Percentiles rank a stretch among this genome's conserved stretches.
Evolutionary conservation across 75 land plant species (phyloP).

Genomic region (Azolla pinnata): DNA sequence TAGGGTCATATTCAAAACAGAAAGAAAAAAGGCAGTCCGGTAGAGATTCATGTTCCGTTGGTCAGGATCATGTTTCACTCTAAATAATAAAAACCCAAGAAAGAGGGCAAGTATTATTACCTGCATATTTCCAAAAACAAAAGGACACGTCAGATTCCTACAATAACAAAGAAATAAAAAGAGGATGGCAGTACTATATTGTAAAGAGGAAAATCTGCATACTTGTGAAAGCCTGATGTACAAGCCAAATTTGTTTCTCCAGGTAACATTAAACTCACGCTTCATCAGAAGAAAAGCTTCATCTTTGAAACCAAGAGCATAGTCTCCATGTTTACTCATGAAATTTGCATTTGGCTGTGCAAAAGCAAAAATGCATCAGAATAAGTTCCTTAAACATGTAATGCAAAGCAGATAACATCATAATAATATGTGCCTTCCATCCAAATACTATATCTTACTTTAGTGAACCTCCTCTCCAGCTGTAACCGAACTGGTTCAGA

Average conservation of each 20-base stretch:
- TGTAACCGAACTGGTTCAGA: slow-evolving; percentile 24
- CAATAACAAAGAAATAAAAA: not conserved
- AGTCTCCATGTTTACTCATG: too few species aligned
- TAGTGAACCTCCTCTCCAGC: slow-evolving; percentile 17
- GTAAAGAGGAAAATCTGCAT: slow-evolving; percentile 1
- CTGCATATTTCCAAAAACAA: slow-evolving; percentile 10
- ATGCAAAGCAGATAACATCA: too few species aligned
- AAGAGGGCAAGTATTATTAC: slow-evolving; percentile 14
- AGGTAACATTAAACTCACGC: slow-evolving; percentile 8
- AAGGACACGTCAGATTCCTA: not conserved
- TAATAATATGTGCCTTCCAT: too few species aligned
- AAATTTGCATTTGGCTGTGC: too few species aligned
- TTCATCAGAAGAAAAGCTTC: slow-evolving; percentile 13
- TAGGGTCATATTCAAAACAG: slow-evolving; percentile 19
- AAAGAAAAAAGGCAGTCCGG: slow-evolving; percentile 16
- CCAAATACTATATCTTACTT: slow-evolving; percentile 5
- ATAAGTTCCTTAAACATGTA: too few species aligned
- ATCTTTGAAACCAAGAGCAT: slow-evolving; percentile 8
- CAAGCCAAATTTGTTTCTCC: slow-evolving; percentile 18
- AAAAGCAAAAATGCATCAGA: too few species aligned
- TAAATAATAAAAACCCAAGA: slow-evolving; percentile 16
- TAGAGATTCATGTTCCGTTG: slow-evolving; percentile 17
- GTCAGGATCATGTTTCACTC: slow-evolving; percentile 13
- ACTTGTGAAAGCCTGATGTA: slow-evolving; percentile 15
- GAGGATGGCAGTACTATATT: not conserved